Percentiles rank a stretch among this genome's conserved stretches.
These are phyloP conservation scores for Rhizopogon sp. DNA, from an alignment of 768 basidiomycete genomes.

Conservation along the genomic window DNA sequence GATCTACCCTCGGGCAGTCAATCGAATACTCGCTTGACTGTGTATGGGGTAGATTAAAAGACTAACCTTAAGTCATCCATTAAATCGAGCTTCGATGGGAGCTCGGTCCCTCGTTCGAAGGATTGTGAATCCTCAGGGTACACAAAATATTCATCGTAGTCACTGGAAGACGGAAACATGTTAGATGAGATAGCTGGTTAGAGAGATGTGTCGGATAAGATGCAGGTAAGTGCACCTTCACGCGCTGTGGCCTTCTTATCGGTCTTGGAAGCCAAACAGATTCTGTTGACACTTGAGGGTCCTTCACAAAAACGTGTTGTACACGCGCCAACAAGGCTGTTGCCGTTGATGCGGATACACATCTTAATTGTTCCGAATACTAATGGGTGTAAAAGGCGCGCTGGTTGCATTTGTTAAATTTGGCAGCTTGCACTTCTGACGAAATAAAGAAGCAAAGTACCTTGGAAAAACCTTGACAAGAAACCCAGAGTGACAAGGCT, in stretches of 20 bases:
- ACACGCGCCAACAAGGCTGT: conserved; percentile 29
- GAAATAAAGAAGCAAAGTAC: not conserved
- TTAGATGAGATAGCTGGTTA: not conserved
- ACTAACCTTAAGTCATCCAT: not conserved
- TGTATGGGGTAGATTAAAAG: too few relatives aligned
- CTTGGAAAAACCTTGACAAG: not conserved
- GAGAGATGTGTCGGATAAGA: not conserved
- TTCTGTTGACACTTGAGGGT: conserved; percentile 29
- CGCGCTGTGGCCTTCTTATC: conserved; percentile 26
- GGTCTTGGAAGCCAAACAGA: conserved; percentile 15
- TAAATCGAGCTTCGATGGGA: conserved; percentile 1
- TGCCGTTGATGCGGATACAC: conserved; percentile 15
- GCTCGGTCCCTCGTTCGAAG: not conserved
- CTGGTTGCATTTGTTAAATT: not conserved
- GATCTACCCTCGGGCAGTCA: not conserved
- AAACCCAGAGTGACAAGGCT: not conserved
- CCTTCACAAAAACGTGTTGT: conserved; percentile 29
- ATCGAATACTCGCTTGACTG: not conserved
- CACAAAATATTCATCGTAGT: not conserved
- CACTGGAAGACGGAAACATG: not conserved
- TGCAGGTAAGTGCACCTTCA: not conserved
- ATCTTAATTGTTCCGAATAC: conserved; percentile 16
- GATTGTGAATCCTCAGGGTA: not conserved
- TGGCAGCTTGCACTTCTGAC: not conserved
- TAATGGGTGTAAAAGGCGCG: conserved; percentile 12